Evolutionary conservation across 345 rosid genomes (phyloP).

Genomic region (Capsella bursapastoris): DNA sequence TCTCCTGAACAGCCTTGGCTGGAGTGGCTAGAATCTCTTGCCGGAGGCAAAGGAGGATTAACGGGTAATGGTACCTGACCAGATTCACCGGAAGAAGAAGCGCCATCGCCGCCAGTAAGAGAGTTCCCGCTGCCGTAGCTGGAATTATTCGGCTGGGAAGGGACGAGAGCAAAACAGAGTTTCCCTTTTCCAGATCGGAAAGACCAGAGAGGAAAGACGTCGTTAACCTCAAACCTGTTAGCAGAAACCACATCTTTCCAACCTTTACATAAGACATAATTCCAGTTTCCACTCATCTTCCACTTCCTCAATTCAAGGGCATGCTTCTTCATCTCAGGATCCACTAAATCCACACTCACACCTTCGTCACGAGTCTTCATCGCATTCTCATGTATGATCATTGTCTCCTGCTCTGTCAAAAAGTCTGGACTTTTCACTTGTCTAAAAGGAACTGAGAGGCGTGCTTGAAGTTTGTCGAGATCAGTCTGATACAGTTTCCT

Average conservation of each 20-base stretch:
- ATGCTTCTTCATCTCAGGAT: background rate
- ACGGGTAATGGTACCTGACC: background rate
- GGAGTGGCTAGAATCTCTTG: background rate
- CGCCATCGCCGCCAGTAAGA: background rate
- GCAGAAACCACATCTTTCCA: slow-evolving; percentile 23
- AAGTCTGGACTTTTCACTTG: background rate
- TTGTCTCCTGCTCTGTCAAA: slow-evolving; percentile 12
- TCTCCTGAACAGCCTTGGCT: background rate
- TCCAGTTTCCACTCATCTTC: background rate
- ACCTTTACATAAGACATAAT: background rate
- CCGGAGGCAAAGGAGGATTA: background rate
- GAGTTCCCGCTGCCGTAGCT: background rate
- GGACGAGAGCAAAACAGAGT: slow-evolving; percentile 8
- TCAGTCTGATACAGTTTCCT: background rate
- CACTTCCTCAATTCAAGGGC: slow-evolving; percentile 26
- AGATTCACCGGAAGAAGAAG: slow-evolving; percentile 15
- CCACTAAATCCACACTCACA: slow-evolving; percentile 16
- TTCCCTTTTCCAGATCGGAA: slow-evolving; percentile 20
- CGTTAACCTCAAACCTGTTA: background rate
- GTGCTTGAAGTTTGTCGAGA: background rate
- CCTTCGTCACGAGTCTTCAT: background rate
- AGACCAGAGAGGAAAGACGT: slow-evolving; percentile 22
- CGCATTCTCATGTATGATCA: background rate
- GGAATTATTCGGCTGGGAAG: background rate
- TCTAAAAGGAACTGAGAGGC: slow-evolving; percentile 14